Base-by-base conservation (phyloP, 208 protist species). In the Herpetomonas samuelpessoai region DNA sequence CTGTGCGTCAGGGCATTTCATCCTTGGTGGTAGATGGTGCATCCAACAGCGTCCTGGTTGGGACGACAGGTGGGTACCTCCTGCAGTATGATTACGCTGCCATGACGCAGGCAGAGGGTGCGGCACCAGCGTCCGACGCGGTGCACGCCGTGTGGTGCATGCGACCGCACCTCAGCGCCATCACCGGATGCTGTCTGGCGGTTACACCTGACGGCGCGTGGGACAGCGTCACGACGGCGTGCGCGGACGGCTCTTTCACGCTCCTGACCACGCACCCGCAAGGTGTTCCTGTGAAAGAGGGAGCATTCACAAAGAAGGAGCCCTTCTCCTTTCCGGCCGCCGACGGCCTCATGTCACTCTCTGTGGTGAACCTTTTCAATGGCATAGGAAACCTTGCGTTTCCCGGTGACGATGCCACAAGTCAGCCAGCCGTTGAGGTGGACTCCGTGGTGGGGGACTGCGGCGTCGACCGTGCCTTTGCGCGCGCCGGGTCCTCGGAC, bases 21-120 rank as follows among this genome's bases (percentile, higher is more conserved):
- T n/a, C n/a, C n/a, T n/a, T n/a, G n/a, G n/a, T n/a, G n/a, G n/a
- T n/a, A n/a, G n/a, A n/a, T n/a, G n/a, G n/a, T n/a, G n/a, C n/a
- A n/a, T n/a, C n/a, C 53, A 88, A 91, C 59, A 70, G 64, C 22
- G 59, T 86, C 0, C 26, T 92, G 12, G 68, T 89, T 51, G 88
- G 88, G 26, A 46, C 65, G 1, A 74, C 85, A 27, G 68, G 81
- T 44, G 88, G 88, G 0, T 46, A 54, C 2, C 31, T 95, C n/a
- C n/a, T n/a, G n/a, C n/a, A n/a, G n/a, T n/a, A n/a, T n/a, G n/a
- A n/a, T n/a, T n/a, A n/a, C n/a, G n/a, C n/a, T n/a, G n/a, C n/a
- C n/a, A n/a, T n/a, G n/a, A n/a, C n/a, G n/a, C n/a, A n/a, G n/a
- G n/a, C n/a, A n/a, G n/a, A n/a, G n/a, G n/a, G n/a, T n/a, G n/a